Base-by-base conservation (phyloP, 1,284 basidiomycete genomes). In the Leccinum subatratum region DNA sequence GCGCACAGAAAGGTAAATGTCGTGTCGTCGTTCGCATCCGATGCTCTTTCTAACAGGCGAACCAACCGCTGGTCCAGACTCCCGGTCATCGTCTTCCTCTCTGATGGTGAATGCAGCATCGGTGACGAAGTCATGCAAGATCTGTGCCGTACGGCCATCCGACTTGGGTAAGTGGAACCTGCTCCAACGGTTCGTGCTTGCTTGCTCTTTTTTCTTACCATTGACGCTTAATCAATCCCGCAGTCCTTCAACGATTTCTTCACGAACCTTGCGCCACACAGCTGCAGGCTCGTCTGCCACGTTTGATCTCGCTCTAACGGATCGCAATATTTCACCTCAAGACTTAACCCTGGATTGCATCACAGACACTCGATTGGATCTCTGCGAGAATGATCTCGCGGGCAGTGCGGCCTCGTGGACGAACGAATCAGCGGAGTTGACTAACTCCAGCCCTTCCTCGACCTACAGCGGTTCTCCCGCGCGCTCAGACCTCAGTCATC, bases 81-180 rank as follows among this genome's bases (percentile, higher is more conserved):
- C 0, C 87, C 87, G 0, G 81, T 89, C n/a, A 75, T 88, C n/a
- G 81, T 89, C 34, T 88, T 88, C 73, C 77, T 89, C 18, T 88
- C 87, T 0, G 86, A 87, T 66, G 87, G 87, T 0, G 81, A 85
- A 74, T 82, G 82, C 64, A 37, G 59, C 1, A 77, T 84, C 20
- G 66, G 65, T 0, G 83, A 87, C 64, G 25, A 72, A 0, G 73
- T 74, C 0, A 75, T 86, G 64, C 81, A 83, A 28, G 79, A 81
- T 67, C 62, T 88, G 2, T 84, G 83, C 67, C 79, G 79, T 6
- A 68, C 78, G 2, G 80, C 85, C 2, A 71, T 85, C n/a, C 76
- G 77, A 54, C 80, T 80, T 5, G 85, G 85, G 87, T 86, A 68
- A 64, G 61, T 62, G 56, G 73, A 73, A 57, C 62, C 57, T 34